Base-by-base conservation (phyloP, 805 yeast species). In the Sungouiozyma intestinalis region DNA sequence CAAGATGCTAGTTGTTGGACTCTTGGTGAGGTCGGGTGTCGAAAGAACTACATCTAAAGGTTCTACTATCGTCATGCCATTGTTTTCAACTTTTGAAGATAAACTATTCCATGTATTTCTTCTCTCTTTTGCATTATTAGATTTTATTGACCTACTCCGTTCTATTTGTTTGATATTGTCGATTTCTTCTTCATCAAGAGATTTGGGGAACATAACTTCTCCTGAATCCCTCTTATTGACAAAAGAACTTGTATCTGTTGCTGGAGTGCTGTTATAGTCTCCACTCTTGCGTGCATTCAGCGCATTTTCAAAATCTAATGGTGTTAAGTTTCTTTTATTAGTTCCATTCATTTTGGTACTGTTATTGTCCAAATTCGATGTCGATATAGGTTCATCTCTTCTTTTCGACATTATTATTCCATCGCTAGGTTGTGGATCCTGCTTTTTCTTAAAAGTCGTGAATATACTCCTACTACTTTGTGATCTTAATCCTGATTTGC, bases 111-210 rank as follows among this genome's bases (percentile, higher is more conserved):
- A 36, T 3, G 64, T 58, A 15, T 52, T 51, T 44, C 53, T 51
- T 42, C 49, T 45, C 1, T 66, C 60, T 42, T 54, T 57, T 35
- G 64, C 39, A 42, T 51, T 50, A 55, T 50, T 46, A 1, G 82
- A 76, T 52, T 66, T 72, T 0, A 80, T 66, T 0, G 86, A 79
- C 53, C 74, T 71, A 6, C 82, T 74, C 45, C 88, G 69, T 57
- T 84, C 94, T 36, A 84, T 55, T 6, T 81, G 72, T 2, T 81
- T 80, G 44, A 84, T 84, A 37, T 84, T 78, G 48, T 80, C 84
- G 9, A 84, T 83, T 53, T 84, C 94, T 40, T 72, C 75, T 0
- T 74, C 67, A 44, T 72, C 79, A 27, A 84, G 64, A 2, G 77
- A 73, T 54, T 79, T 82, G 0, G 94, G 94, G 57, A 84, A 84